Percentiles rank a stretch among this genome's conserved stretches.
These are phyloP conservation scores for Solanum virginianum DNA, from an alignment of 257 asterid genomes.

Conservation along the genomic window DNA sequence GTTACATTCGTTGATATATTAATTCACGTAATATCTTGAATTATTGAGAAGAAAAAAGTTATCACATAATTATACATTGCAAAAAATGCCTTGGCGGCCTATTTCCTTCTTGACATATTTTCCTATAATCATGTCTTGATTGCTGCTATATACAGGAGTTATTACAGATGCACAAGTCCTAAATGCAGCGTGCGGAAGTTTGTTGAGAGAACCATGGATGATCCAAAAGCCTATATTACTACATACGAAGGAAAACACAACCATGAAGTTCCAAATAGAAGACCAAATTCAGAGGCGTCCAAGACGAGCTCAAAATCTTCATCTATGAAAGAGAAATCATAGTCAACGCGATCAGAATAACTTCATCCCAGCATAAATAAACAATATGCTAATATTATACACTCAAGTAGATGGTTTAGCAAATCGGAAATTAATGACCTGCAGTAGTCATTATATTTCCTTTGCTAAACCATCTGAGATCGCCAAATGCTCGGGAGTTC, in stretches of 20 bases:
- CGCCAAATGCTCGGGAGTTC: background rate
- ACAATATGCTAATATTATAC: background rate
- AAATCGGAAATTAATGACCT: background rate
- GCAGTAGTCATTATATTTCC: background rate
- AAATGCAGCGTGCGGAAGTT: slow-evolving; percentile 64
- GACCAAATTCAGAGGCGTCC: slow-evolving; percentile 17
- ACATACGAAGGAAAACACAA: slow-evolving; percentile 79
- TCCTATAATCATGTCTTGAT: background rate
- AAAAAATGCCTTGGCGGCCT: background rate
- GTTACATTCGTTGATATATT: background rate
- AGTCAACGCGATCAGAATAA: background rate
- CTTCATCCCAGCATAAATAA: background rate
- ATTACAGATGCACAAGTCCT: slow-evolving; percentile 66
- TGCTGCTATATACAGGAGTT: slow-evolving; percentile 46
- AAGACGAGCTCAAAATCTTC: slow-evolving; percentile 15
- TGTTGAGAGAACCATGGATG: slow-evolving; percentile 64
- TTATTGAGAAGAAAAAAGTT: background rate
- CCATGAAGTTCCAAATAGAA: slow-evolving; percentile 38
- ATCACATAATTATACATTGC: background rate
- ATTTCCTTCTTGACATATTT: background rate
- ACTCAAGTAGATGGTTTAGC: background rate
- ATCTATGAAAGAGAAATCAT: background rate
- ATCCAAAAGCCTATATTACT: slow-evolving; percentile 44
- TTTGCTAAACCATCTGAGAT: background rate
- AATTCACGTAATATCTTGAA: background rate